These are phyloP conservation scores for Backusella parvicylindrica DNA, from an alignment of 192 early-diverging fungal species.

Conservation along the genomic window DNA sequence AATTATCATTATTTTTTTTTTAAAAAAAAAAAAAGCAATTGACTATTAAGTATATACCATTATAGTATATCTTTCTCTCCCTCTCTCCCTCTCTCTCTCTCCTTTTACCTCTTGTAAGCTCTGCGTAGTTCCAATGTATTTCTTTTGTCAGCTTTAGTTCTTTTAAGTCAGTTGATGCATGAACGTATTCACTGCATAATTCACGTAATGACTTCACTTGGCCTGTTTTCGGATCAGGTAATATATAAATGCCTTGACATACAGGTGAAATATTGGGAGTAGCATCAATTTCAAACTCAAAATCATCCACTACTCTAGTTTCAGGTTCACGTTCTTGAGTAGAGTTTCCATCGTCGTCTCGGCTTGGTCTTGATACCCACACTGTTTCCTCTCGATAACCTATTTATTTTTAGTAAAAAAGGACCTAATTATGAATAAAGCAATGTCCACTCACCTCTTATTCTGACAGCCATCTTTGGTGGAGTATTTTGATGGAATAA, in stretches of 20 bases:
- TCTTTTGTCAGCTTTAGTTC: conserved; percentile 41
- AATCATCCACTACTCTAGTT: conserved; percentile 30
- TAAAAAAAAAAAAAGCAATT: too few species aligned
- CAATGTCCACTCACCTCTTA: not conserved
- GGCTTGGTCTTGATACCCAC: not conserved
- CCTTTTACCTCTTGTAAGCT: conserved; percentile 27
- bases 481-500: conserved; percentile 27
- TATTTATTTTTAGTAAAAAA: not conserved
- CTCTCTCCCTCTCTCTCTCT: not conserved
- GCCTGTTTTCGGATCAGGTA: conserved; percentile 27
- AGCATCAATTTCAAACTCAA: conserved; percentile 33
- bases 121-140: conserved; percentile 40
- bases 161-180: conserved; percentile 25
- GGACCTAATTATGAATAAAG: not conserved
- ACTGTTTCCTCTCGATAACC: conserved; percentile 34
- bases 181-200: conserved; percentile 33
- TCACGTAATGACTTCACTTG: conserved; percentile 20
- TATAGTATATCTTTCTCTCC: not conserved
- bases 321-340: conserved; percentile 24
- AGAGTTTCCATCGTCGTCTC: conserved; percentile 21
- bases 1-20: too few species aligned
- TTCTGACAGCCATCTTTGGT: conserved; percentile 25
- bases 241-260: conserved; percentile 28
- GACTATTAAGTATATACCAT: not conserved
- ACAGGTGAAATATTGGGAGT: conserved; percentile 24